These are phyloP conservation scores for Yarrowia yakushimensis DNA, from an alignment of 805 yeast species.

Conservation along the genomic window DNA sequence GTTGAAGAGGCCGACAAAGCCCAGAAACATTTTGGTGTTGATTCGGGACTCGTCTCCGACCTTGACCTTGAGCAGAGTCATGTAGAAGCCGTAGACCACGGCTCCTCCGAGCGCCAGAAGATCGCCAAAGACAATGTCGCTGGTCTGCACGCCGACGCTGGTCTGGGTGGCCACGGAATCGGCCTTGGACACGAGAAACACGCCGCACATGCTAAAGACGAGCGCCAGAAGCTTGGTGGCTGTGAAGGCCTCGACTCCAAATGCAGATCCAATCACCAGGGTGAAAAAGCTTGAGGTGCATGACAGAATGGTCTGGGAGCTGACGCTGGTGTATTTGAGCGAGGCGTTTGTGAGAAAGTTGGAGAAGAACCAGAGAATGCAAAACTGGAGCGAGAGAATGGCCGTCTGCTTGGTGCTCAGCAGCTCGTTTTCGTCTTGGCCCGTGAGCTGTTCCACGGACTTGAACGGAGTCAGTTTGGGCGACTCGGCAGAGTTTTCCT, in stretches of 20 bases:
- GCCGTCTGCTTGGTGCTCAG: constrained; percentile 57
- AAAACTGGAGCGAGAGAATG: constrained; percentile 71
- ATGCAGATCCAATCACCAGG: constrained; percentile 69
- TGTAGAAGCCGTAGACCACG: constrained; percentile 83
- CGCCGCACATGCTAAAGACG: constrained; percentile 70
- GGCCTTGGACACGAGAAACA: constrained; percentile 66
- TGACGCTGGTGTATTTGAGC: constrained; percentile 83
- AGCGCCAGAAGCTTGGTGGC: constrained; percentile 65
- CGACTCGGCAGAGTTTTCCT: constrained; percentile 16
- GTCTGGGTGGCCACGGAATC: constrained; percentile 33
- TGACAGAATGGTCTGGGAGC: constrained; percentile 88
- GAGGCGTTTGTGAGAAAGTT: constrained; percentile 87
- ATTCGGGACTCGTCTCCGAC: constrained; percentile 71
- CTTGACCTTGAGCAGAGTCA: constrained; percentile 72
- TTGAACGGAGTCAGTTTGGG: background rate
- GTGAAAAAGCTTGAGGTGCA: constrained; percentile 95
- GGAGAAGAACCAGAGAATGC: constrained; percentile 85
- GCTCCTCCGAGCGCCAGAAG: constrained; percentile 80
- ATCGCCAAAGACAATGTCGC: constrained; percentile 59
- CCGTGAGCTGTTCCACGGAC: constrained; percentile 24
- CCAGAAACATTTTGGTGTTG: constrained; percentile 86
- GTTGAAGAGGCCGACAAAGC: constrained; percentile 88
- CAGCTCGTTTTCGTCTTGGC: constrained; percentile 14
- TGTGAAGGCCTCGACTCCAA: constrained; percentile 67
- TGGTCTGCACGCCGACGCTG: background rate